Base-by-base conservation (phyloP, 495 filamentous ascomycete genomes). In the Daldinia bambusicola region DNA sequence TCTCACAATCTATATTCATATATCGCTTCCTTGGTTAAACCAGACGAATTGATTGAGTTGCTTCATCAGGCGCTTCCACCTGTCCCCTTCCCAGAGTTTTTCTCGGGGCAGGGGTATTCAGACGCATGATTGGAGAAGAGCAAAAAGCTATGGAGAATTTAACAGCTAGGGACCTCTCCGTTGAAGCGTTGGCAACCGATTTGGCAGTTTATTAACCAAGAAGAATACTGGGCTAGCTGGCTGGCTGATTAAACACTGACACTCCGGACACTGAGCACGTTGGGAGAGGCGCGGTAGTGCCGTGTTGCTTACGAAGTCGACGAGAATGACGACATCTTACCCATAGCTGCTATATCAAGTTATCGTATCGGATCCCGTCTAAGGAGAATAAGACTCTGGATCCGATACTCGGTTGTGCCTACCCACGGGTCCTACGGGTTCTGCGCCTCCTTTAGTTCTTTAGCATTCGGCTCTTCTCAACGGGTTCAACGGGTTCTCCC, bases 321-420 rank as follows among this genome's bases (percentile, higher is more conserved):
- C 65, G 70, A 72, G 41, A 69, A 69, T 72, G 70, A 72, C 70
- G 70, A 72, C 65, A 69, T 72, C 53, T 53, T 56, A 65, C 57
- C 65, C 60, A 68, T 60, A 68, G 43, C 60, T 58, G 41, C 53
- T 38, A 7, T 48, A 38, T 60, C 58, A 32, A 55, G 63, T 55
- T 61, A 67, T 62, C 70, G 56, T 61, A 66, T 69, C 65, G 70
- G 65, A 69, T 69, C 62, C 41, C 65, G 57, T 48, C 34, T 43
- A 10, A 10, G 9, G 32, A 41, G 18, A 66, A 52, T 36, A 36
- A 60, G 60, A 61, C 55, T 53, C 32, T 72, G 61, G 61, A 69
- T 72, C 69, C 69, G 50, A 60, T 56, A 41, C 43, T 68, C 67
- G 67, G 45, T 60, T 70, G 50, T 37, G 50, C 58, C 66, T 62